A percentile compares a stretch with the other conserved stretches of the same genome.
Evolutionary conservation across 371 early-diverging fungal species (phyloP).

Genomic region (Zancudomyces culisetae): DNA sequence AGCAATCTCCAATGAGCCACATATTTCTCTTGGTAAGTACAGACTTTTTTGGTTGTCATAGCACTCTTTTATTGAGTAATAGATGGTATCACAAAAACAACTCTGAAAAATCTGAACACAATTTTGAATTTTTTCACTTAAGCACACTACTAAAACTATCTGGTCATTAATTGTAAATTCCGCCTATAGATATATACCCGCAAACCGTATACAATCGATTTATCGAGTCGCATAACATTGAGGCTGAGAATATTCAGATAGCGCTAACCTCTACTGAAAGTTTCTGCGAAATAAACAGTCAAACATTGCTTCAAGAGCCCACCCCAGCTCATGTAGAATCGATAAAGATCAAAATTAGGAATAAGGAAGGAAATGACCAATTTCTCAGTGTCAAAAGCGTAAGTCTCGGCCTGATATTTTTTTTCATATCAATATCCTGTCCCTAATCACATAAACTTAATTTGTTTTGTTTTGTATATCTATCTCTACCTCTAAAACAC

Average conservation of each 20-base stretch:
- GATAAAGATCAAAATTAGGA: constrained; percentile 2
- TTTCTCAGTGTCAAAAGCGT: not conserved
- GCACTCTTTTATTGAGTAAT: too few species aligned
- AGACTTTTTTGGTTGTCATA: too few species aligned
- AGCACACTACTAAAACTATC: not conserved
- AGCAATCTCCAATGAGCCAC: not conserved
- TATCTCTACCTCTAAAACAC: too few species aligned
- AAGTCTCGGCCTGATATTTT: not conserved
- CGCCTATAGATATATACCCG: constrained; percentile 1
- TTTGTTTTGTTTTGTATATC: not conserved
- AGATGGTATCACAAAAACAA: too few species aligned
- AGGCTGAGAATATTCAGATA: not conserved
- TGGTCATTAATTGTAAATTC: not conserved
- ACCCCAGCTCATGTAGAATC: not conserved
- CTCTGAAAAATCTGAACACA: not conserved
- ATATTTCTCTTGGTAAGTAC: not conserved
- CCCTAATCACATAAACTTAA: not conserved
- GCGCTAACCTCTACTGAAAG: not conserved
- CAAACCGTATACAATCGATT: not conserved
- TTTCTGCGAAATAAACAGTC: too few species aligned
- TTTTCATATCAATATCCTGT: not conserved
- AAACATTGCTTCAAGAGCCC: not conserved
- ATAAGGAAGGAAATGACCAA: not conserved
- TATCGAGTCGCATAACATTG: not conserved
- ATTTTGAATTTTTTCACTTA: not conserved